A percentile compares a stretch with the other conserved stretches of the same genome.
These are phyloP conservation scores for Blastobotrys parvus DNA, from an alignment of 805 yeast genomes.

Conservation along the genomic window DNA sequence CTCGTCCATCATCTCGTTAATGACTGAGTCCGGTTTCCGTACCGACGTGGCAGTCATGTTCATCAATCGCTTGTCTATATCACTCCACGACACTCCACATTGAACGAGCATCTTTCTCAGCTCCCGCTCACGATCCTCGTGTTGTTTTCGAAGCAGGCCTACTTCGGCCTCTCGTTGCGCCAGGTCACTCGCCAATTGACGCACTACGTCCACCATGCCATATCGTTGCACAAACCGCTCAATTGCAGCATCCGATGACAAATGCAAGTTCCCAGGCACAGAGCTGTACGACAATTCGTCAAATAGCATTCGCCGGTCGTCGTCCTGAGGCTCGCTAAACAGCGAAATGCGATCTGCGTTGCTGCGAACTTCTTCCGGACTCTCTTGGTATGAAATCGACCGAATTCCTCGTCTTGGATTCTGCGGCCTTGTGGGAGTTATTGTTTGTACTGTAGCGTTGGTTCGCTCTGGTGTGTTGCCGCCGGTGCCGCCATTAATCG, in stretches of 20 bases:
- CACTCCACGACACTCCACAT: conserved; percentile 22
- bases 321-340: not conserved
- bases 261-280: conserved; percentile 32
- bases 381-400: not conserved
- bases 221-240: conserved; percentile 27
- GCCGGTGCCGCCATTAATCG: too few relatives aligned
- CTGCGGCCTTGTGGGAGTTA: not conserved
- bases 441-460: too few relatives aligned
- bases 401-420: not conserved
- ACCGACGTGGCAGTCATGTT: conserved; percentile 16
- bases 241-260: conserved; percentile 27
- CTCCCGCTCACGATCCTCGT: conserved; percentile 26
- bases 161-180: conserved; percentile 42
- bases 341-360: conserved; percentile 2
- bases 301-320: conserved; percentile 13
- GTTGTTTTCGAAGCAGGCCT: conserved; percentile 27
- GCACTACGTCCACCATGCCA: conserved; percentile 32
- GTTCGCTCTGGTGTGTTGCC: too few relatives aligned
- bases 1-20: conserved; percentile 19
- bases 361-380: not conserved
- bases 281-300: conserved; percentile 16
- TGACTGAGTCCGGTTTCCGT: conserved; percentile 14
- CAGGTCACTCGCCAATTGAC: conserved; percentile 42
- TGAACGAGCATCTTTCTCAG: conserved; percentile 21
- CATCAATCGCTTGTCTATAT: conserved; percentile 21